Evolutionary conservation across 2,329 filamentous ascomycete genomes (phyloP).

Genomic region (Paraphoma sp.): DNA sequence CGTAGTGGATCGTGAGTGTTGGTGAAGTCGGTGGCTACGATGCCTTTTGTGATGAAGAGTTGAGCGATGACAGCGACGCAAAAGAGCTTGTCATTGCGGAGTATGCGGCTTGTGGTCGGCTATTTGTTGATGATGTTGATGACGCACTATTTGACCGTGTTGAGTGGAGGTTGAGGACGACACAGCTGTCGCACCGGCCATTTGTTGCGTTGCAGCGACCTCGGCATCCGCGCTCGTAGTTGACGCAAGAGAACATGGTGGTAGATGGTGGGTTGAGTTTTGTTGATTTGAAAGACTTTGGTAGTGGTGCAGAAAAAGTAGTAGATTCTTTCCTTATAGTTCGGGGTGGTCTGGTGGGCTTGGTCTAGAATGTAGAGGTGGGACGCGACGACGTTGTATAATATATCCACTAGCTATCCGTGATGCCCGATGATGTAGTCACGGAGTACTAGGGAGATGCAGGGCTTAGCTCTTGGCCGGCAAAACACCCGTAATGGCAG

Average conservation of each 20-base stretch:
- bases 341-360: neutral
- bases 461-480: constrained; percentile 28
- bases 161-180: constrained; percentile 48
- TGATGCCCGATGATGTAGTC: constrained; percentile 42
- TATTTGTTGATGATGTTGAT: constrained; percentile 37
- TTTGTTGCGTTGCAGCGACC: constrained; percentile 48
- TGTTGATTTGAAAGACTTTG: no score
- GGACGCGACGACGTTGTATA: constrained; percentile 17
- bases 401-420: constrained; percentile 26
- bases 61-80: constrained; percentile 46
- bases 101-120: constrained; percentile 36
- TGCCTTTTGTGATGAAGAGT: constrained; percentile 25
- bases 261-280: neutral
- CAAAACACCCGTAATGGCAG: constrained; percentile 23
- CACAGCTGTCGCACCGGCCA: constrained; percentile 48
- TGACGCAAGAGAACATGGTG: constrained; percentile 53
- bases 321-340: neutral
- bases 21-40: constrained; percentile 19
- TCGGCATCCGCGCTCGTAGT: constrained; percentile 54
- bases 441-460: constrained; percentile 25
- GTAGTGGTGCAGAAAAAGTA: neutral
- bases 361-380: constrained; percentile 1
- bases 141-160: constrained; percentile 41
- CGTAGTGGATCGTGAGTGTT: constrained; percentile 4
- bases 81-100: constrained; percentile 51